Percentiles rank a stretch among this genome's conserved stretches.
Evolutionary conservation across 345 rosid species (phyloP).

Genomic region (Aquilaria malaccensis): DNA sequence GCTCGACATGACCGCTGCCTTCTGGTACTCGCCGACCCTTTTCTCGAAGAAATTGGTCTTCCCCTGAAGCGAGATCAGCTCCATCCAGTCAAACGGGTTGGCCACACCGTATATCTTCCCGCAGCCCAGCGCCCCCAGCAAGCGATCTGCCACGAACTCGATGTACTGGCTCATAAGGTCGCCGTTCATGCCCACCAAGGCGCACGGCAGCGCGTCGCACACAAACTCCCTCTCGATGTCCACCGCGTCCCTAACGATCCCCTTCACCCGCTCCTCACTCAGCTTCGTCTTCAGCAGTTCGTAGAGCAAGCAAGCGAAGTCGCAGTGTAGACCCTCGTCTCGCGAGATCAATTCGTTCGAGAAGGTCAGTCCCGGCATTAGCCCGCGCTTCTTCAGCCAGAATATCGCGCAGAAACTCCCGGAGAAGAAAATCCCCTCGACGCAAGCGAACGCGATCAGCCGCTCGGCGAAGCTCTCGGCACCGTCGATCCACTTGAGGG

Average conservation of each 20-base stretch:
- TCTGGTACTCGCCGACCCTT: conserved; percentile 79
- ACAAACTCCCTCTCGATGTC: conserved; percentile 92
- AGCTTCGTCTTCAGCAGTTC: conserved; percentile 27
- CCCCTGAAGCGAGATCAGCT: conserved; percentile 74
- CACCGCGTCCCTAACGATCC: conserved; percentile 61
- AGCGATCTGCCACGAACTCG: conserved; percentile 79
- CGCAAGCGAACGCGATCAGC: conserved; percentile 49
- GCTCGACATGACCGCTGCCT: conserved; percentile 71
- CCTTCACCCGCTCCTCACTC: conserved; percentile 42
- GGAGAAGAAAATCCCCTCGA: conserved; percentile 71
- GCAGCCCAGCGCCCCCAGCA: conserved; percentile 60
- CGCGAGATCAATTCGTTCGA: conserved; percentile 62
- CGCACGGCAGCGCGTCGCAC: conserved; percentile 84
- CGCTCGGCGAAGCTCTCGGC: conserved; percentile 46
- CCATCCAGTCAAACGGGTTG: conserved; percentile 97
- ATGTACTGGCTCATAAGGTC: conserved; percentile 79
- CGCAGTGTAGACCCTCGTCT: conserved; percentile 58
- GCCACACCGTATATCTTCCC: conserved; percentile 52
- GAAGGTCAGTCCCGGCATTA: conserved; percentile 62
- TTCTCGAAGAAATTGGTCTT: conserved; percentile 88
- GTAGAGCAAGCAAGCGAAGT: conserved; percentile 53
- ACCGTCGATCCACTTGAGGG: conserved; percentile 48
- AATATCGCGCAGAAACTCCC: conserved; percentile 61
- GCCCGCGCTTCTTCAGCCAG: conserved; percentile 58
- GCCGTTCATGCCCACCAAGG: conserved; percentile 83